Evolutionary conservation across 148 eudicot genomes (phyloP), one percentile per base, ranked within the genome.

Genomic region (Tetragonia tetragonoides): DNA sequence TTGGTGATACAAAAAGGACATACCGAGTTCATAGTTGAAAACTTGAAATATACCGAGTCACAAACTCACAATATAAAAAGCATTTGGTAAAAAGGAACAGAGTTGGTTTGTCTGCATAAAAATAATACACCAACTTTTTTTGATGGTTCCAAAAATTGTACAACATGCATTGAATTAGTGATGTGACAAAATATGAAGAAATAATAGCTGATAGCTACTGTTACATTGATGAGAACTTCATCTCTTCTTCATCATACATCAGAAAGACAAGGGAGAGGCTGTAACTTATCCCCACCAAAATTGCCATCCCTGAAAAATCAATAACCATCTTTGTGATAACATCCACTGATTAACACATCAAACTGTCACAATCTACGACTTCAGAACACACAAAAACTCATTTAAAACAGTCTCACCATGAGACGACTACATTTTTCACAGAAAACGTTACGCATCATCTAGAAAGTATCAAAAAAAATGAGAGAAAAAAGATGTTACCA

Each of bases 201-300:
- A 11, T 15, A 16, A 16, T 15, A 7, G 0, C 8, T 20, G n/a
- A 60, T 7, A 20, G 10, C n/a, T 20, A 60, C 15, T 64, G 70
- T 64, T 64, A 49, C 41, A 75, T 34, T n/a, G 46, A 57, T 68
- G 21, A 69, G 17, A 18, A 42, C 71, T 67, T 79, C 80, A 86
- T 84, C 64, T 87, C 88, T 28, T 64, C 38, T 68, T 77, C 72
- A 44, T 81, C 87, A 80, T 71, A 85, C 68, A 79, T 5, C 39
- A 88, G 81, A 83, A 88, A 91, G 68, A 73, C 66, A 39, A 84
- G 54, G 68, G 90, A 84, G 56, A 88, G 75, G 49, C 95, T 87
- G 17, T 66, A 79, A 59, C 81, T 46, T 0, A 79, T 73, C 66
- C 66, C 84, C 83, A 83, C 89, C 80, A 88, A 65, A 17, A 78